phyloP scores from a whole-genome alignment of 2,329 filamentous ascomycete species.

The Cephalotrichum gorgonifer region DNA sequence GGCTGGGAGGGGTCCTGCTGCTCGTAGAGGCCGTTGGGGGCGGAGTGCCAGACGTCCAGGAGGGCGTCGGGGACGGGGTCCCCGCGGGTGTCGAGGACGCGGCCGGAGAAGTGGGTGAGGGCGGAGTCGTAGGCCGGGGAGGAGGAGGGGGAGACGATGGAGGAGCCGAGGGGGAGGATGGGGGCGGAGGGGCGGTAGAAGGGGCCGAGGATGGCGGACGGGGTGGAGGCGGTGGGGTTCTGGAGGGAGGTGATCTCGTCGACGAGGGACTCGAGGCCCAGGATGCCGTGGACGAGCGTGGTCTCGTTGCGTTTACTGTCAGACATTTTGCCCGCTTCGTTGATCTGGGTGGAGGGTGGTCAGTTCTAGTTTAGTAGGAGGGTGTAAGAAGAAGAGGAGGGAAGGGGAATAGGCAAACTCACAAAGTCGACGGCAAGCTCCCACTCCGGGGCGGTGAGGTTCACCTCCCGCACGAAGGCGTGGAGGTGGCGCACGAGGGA shows the following conservation, averaged over 20 bases:
- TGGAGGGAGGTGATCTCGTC: conserved; percentile 64
- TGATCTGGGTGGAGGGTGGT: conserved; percentile 21
- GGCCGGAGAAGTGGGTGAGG: conserved; percentile 55
- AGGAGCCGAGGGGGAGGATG: conserved; percentile 55
- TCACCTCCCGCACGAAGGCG: conserved; percentile 57
- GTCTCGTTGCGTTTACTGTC: conserved; percentile 61
- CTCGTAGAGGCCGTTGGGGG: conserved; percentile 61
- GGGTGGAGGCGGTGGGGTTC: conserved; percentile 45
- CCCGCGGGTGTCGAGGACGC: conserved; percentile 33
- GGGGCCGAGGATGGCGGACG: conserved; percentile 72
- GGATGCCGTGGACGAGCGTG: conserved; percentile 61
- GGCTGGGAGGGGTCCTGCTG: conserved; percentile 62
- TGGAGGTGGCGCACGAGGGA: conserved; percentile 54
- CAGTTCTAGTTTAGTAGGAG: conserved; percentile 6
- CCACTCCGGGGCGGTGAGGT: conserved; percentile 59
- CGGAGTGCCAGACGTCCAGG: conserved; percentile 73
- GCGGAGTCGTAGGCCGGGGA: conserved; percentile 30
- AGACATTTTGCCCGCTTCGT: conserved; percentile 58
- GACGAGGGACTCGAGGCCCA: conserved; percentile 67
- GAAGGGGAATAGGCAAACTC: conserved; percentile 9
- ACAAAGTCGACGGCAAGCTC: conserved; percentile 50
- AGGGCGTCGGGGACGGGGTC: conserved; percentile 50
- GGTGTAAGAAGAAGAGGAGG: neutral
- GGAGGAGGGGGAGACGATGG: conserved; percentile 44
- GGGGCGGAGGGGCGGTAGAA: conserved; percentile 74